Conservation (phyloP, 768 basidiomycete genomes). For the Amanita phalloides region DNA sequence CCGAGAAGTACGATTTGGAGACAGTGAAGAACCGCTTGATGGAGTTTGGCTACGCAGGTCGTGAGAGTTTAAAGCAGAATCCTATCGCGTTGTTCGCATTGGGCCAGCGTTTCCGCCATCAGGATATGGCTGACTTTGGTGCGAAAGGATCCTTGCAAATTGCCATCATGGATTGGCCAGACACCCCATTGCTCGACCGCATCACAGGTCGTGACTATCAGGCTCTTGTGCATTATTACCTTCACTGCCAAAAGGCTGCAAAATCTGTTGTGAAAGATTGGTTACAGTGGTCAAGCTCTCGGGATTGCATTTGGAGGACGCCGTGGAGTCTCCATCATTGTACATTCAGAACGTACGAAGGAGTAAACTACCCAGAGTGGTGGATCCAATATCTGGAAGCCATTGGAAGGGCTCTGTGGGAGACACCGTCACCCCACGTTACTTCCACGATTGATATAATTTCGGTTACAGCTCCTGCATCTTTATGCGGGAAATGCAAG, state of each 20-base stretch:
- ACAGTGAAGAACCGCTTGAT: constrained; percentile 1
- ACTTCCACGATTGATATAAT: not conserved
- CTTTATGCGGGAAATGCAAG: not conserved
- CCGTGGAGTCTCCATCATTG: not conserved
- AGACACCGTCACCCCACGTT: not conserved
- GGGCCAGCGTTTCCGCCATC: not conserved
- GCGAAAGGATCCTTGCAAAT: not conserved
- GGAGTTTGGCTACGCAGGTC: constrained; percentile 1
- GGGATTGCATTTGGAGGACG: not conserved
- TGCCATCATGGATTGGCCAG: not conserved
- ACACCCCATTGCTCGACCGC: not conserved
- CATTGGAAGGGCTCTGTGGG: not conserved
- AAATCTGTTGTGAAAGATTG: not conserved
- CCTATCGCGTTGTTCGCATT: constrained; percentile 1
- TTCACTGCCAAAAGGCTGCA: not conserved
- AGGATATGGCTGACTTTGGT: constrained; percentile 1
- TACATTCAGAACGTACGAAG: not conserved
- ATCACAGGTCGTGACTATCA: not conserved
- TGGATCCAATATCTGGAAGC: constrained; percentile 3
- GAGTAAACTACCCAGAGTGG: not conserved
- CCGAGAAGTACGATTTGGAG: constrained; percentile 2
- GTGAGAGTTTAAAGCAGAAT: not conserved
- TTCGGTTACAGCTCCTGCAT: not conserved
- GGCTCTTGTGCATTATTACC: not conserved
- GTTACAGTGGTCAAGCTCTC: not conserved